Conservation (phyloP, 371 early-diverging fungal species). For the Syncephalastrum racemosum region DNA sequence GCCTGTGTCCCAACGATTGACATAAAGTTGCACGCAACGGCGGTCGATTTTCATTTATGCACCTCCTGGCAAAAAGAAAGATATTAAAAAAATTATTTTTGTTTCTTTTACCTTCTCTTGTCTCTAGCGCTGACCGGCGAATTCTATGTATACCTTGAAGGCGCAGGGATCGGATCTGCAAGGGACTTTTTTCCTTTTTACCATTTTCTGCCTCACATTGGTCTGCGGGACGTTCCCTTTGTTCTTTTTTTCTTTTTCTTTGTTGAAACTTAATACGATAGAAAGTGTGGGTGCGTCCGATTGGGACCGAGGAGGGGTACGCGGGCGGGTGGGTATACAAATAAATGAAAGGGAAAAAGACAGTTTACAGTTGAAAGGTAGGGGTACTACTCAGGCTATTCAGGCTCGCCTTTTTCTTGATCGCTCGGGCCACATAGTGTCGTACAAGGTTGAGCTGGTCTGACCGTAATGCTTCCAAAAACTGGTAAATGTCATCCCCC, state of each 20-base stretch:
- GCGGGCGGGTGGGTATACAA: background rate
- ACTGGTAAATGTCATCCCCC: constrained; percentile 40
- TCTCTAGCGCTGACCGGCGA: background rate
- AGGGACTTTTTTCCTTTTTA: too few species aligned
- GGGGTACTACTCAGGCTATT: constrained; percentile 34
- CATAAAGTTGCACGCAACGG: too few species aligned
- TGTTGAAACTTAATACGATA: too few species aligned
- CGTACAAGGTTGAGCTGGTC: constrained; percentile 45
- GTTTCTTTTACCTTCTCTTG: background rate
- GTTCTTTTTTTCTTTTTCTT: too few species aligned
- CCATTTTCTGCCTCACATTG: too few species aligned
- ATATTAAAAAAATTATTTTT: constrained; percentile 1
- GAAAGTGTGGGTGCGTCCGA: constrained; percentile 3
- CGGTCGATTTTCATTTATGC: too few species aligned
- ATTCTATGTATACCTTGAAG: too few species aligned
- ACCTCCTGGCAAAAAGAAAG: too few species aligned
- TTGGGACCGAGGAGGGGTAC: constrained; percentile 1
- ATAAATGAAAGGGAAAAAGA: background rate
- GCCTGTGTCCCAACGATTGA: too few species aligned
- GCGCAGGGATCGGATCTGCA: too few species aligned
- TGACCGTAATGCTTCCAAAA: constrained; percentile 39
- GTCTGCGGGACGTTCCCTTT: too few species aligned
- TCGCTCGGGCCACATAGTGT: constrained; percentile 45
- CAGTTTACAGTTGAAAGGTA: constrained; percentile 10
- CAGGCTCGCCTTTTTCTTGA: constrained; percentile 39